Evolutionary conservation across 2,329 filamentous ascomycete genomes (phyloP).

Genomic region (Calonectria henricotiae): DNA sequence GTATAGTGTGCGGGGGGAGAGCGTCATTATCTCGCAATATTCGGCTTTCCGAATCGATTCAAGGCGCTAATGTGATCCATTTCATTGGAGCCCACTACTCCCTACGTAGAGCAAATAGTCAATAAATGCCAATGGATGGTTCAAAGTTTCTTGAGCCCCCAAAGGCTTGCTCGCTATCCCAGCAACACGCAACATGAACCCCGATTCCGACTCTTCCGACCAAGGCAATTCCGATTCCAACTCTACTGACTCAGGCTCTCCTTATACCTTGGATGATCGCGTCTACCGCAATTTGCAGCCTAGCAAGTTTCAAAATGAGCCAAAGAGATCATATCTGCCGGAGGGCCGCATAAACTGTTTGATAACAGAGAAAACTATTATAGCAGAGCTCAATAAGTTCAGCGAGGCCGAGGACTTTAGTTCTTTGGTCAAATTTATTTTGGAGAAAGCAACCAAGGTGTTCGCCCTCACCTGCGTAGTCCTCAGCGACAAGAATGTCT

Average conservation of each 20-base stretch:
- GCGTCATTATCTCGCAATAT: neutral
- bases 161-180: neutral
- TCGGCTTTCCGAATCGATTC: neutral
- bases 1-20: neutral
- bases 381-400: neutral
- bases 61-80: neutral
- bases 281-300: neutral
- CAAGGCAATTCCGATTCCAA: neutral
- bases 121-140: neutral
- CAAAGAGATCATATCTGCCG: neutral
- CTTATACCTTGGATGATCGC: neutral
- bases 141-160: neutral
- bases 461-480: neutral
- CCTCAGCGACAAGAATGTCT: neutral
- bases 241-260: neutral
- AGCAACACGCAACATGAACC: neutral
- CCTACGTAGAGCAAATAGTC: neutral
- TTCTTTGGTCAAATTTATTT: neutral
- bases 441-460: neutral
- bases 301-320: neutral
- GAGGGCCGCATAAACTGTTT: neutral
- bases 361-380: neutral
- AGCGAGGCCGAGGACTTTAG: neutral
- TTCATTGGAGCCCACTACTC: neutral
- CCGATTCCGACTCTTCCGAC: neutral